Conservation (phyloP, 495 filamentous ascomycete genomes). For the Annulohypoxylon maeteangense region DNA sequence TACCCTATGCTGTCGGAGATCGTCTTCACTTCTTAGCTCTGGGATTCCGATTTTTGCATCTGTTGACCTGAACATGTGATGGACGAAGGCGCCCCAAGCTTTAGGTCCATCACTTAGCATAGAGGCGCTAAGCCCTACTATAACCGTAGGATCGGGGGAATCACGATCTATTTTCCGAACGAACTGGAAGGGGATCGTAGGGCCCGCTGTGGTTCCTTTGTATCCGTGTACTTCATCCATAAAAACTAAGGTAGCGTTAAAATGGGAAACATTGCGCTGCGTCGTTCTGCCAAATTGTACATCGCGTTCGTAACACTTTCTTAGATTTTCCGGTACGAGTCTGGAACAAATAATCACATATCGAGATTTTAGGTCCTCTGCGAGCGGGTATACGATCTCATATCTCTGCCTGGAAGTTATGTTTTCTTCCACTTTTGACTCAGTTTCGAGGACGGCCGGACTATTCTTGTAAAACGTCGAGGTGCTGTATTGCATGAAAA, state of each 20-base stretch:
- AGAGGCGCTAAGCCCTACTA: slow-evolving; percentile 17
- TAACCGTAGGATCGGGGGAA: background rate
- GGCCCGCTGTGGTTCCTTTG: background rate
- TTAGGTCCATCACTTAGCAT: background rate
- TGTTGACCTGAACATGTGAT: background rate
- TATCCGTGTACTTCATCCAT: slow-evolving; percentile 27
- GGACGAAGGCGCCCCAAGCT: background rate
- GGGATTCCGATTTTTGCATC: background rate
- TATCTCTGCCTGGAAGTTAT: too few species aligned
- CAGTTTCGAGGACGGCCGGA: too few species aligned
- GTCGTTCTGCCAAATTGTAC: too few species aligned
- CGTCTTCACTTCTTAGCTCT: background rate
- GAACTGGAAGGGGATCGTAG: background rate
- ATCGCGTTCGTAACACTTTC: too few species aligned
- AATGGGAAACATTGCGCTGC: too few species aligned
- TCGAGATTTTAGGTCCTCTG: too few species aligned
- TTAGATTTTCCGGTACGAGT: too few species aligned
- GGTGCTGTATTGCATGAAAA: too few species aligned
- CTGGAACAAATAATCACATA: too few species aligned
- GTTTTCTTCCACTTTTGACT: too few species aligned
- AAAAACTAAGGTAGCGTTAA: slow-evolving; percentile 6
- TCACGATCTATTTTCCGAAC: background rate
- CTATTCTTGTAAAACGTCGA: too few species aligned
- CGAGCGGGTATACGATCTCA: too few species aligned
- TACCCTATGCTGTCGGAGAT: background rate